Percentiles rank a stretch among this genome's conserved stretches.
phyloP scores from a whole-genome alignment of 2,329 filamentous ascomycete genomes.

The Curvularia lunata region DNA sequence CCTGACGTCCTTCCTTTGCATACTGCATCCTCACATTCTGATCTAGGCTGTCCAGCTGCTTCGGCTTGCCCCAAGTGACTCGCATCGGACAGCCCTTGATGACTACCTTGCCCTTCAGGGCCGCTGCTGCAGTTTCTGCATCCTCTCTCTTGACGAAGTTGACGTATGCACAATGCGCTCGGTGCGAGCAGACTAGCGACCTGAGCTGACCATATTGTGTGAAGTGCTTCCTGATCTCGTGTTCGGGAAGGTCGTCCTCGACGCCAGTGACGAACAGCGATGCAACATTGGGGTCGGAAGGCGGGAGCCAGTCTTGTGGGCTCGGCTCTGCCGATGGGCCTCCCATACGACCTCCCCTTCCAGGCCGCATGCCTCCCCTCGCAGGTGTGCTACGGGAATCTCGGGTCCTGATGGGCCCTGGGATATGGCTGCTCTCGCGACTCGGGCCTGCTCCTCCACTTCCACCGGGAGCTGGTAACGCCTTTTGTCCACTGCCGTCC shows the following conservation, averaged over 20 bases:
- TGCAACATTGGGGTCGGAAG: slow-evolving; percentile 82
- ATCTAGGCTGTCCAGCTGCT: slow-evolving; percentile 89
- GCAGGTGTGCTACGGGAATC: slow-evolving; percentile 54
- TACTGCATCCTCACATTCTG: slow-evolving; percentile 82
- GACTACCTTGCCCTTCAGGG: slow-evolving; percentile 85
- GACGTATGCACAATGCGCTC: slow-evolving; percentile 95
- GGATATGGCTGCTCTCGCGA: slow-evolving; percentile 50
- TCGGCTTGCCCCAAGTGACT: slow-evolving; percentile 91
- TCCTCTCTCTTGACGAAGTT: slow-evolving; percentile 87
- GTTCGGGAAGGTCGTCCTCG: slow-evolving; percentile 93
- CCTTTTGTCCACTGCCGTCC: slow-evolving; percentile 51
- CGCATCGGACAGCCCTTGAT: slow-evolving; percentile 89
- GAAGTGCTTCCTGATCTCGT: slow-evolving; percentile 90
- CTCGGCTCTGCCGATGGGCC: slow-evolving; percentile 76
- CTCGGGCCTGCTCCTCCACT: slow-evolving; percentile 40
- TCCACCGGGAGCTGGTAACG: slow-evolving; percentile 49
- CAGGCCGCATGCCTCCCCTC: slow-evolving; percentile 50
- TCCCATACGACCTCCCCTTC: slow-evolving; percentile 56
- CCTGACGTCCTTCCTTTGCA: slow-evolving; percentile 72
- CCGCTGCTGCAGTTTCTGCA: slow-evolving; percentile 83
- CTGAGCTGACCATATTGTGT: slow-evolving; percentile 86
- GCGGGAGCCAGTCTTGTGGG: slow-evolving; percentile 84
- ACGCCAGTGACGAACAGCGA: slow-evolving; percentile 94
- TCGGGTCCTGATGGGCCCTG: slow-evolving; percentile 80
- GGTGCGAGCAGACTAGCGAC: slow-evolving; percentile 93